Conservation (phyloP, 1,139 yeast species). For the Maudiozyma humilis region DNA sequence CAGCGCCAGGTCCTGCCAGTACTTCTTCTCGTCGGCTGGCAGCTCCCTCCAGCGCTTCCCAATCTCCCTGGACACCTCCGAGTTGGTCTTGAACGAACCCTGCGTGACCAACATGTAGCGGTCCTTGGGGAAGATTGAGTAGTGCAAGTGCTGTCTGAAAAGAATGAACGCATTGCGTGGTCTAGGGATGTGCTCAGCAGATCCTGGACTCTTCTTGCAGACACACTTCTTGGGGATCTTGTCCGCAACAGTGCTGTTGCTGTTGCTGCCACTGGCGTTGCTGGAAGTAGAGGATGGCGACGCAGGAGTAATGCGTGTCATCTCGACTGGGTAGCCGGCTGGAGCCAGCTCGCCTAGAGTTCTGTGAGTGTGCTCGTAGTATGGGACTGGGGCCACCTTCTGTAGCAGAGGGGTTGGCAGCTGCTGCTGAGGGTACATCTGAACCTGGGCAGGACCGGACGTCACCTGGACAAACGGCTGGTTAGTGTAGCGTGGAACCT, state of each 20-base stretch:
- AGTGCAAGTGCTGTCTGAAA: constrained; percentile 70
- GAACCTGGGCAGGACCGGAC: neutral
- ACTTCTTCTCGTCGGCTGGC: constrained; percentile 57
- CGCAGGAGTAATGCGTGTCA: neutral
- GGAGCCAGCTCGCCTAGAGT: neutral
- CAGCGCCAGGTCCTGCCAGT: constrained; percentile 77
- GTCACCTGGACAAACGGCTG: neutral
- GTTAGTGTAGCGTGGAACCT: constrained; percentile 4
- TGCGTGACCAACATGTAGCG: constrained; percentile 13
- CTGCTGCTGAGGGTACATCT: neutral
- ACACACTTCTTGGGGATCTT: constrained; percentile 4
- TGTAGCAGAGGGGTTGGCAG: constrained; percentile 1
- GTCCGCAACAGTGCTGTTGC: neutral
- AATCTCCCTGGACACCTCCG: constrained; percentile 68
- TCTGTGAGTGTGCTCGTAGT: neutral
- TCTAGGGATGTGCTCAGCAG: constrained; percentile 49
- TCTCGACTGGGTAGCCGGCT: neutral
- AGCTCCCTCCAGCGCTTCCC: constrained; percentile 80
- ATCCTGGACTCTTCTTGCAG: constrained; percentile 5
- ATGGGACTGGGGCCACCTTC: neutral
- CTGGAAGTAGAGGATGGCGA: constrained; percentile 2
- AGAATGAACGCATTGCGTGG: constrained; percentile 72
- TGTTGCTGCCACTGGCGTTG: neutral
- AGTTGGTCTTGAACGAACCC: constrained; percentile 55
- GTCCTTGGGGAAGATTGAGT: constrained; percentile 41